Evolutionary conservation across 495 filamentous ascomycete genomes (phyloP).

Genomic region (Clavariopsis aquatica): DNA sequence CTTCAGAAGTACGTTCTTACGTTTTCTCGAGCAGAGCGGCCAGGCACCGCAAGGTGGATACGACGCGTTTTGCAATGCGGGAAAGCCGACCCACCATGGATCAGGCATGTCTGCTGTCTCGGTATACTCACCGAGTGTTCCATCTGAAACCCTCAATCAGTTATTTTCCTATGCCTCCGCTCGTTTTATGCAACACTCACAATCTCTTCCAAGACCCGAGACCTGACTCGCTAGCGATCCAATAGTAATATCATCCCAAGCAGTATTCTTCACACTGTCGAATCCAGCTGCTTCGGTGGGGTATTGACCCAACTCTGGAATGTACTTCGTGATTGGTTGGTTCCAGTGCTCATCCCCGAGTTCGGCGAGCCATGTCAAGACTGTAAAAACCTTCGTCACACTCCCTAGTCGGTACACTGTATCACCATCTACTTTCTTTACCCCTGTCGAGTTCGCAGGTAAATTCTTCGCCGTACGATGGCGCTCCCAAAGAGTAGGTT

Average conservation of each 20-base stretch:
- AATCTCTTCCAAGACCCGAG: constrained; percentile 47
- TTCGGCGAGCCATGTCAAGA: constrained; percentile 50
- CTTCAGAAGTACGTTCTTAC: background rate
- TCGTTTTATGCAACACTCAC: background rate
- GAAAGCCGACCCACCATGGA: background rate
- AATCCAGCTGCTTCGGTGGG: constrained; percentile 1
- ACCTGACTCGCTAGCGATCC: constrained; percentile 50
- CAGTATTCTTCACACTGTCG: constrained; percentile 8
- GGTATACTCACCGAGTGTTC: constrained; percentile 10
- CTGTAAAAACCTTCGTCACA: constrained; percentile 53
- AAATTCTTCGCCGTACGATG: constrained; percentile 10
- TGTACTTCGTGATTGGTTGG: constrained; percentile 53
- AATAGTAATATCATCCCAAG: constrained; percentile 47
- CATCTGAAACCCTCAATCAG: background rate
- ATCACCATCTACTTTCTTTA: constrained; percentile 36
- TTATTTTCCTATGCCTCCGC: background rate
- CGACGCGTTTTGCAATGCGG: background rate
- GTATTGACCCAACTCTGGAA: constrained; percentile 52
- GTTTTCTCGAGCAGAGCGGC: constrained; percentile 9
- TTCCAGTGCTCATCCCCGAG: constrained; percentile 50
- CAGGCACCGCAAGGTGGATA: constrained; percentile 13
- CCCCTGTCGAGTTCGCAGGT: constrained; percentile 1
- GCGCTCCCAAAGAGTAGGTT: constrained; percentile 5
- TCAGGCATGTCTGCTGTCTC: constrained; percentile 7
- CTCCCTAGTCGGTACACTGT: constrained; percentile 54